Base-by-base conservation (phyloP, 352 stramenopile species). In the Blastocystis sp. region DNA sequence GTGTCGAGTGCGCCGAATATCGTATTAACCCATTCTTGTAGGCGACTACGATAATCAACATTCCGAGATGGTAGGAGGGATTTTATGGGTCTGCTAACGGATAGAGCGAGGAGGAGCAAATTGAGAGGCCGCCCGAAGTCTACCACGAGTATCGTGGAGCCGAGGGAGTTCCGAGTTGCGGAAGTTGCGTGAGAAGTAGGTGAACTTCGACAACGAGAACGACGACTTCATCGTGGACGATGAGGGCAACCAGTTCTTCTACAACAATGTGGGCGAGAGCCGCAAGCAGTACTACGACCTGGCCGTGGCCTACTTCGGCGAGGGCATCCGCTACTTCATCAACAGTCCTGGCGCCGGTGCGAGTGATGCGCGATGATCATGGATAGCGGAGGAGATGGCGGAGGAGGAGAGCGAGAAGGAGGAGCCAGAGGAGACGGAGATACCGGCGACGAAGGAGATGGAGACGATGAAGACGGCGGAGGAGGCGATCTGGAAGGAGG, bases 151-250 rank as follows among this genome's bases (percentile, higher is more conserved):
- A 70, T 24, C 57, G 60, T 17, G 74, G 74, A 60, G 74, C 74
- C 57, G 28, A 64, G 14, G 74, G 66, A 34, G 74, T 57, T 57
- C 48, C 69, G 61, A 10, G 42, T 43, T 38, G 34, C 3, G 9
- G 3, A 40, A 38, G 9, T 54, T 9, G 9, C n/a, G 9, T 54
- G 9, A 42, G 34, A 10, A 52, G 54, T 68, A 84, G 74, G 69
- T 84, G 19, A 59, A 84, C 42, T 84, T 68, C 54, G 57, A 84
- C 21, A 84, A 84, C 57, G 74, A 63, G 28, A 63, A 68, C 45
- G 74, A 69, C 4, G 74, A 84, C 42, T 84, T 84, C 48, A 84
- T 84, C 21, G 74, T 68, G n/a, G 74, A 84, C 60, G 74, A 84
- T 40, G 74, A 69, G 28, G 57, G 57, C 7, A 84, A 48, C 21